A percentile compares a stretch with the other conserved stretches of the same genome.
phyloP scores from a whole-genome alignment of 2,329 filamentous ascomycete genomes.

The Pseudophaeomoniella oleicola region DNA sequence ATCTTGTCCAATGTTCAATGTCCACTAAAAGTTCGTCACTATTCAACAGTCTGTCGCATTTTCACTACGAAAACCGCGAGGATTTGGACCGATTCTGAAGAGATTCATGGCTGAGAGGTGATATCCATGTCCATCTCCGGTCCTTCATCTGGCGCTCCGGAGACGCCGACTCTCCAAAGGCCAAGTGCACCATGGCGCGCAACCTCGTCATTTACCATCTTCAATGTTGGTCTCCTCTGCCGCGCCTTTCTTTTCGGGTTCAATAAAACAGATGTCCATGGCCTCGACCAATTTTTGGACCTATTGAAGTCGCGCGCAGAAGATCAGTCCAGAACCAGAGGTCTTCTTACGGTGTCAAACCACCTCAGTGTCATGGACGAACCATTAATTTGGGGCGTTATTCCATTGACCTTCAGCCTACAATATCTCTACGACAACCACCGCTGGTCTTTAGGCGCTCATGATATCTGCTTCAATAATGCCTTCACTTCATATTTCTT shows the following conservation, averaged over 20 bases:
- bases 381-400: constrained; percentile 80
- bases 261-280: constrained; percentile 61
- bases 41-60: too few species aligned
- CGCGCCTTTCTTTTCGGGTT: constrained; percentile 61
- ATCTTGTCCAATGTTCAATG: too few species aligned
- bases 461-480: constrained; percentile 90
- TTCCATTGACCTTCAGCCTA: constrained; percentile 61
- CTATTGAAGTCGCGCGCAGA: constrained; percentile 61
- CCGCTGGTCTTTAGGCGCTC: constrained; percentile 79
- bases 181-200: constrained; percentile 47
- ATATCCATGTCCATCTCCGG: not conserved
- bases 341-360: constrained; percentile 85
- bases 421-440: constrained; percentile 51
- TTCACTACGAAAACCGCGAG: too few species aligned
- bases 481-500: constrained; percentile 62
- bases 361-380: constrained; percentile 89
- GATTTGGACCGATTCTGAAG: too few species aligned
- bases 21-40: too few species aligned
- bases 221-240: constrained; percentile 54
- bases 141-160: not conserved
- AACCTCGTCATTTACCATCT: constrained; percentile 61
- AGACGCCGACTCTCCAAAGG: constrained; percentile 21
- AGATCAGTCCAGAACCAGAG: constrained; percentile 50
- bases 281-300: constrained; percentile 59
- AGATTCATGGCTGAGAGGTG: not conserved